Evolutionary conservation across 495 filamentous ascomycete genomes (phyloP), one percentile per base, ranked within the genome.

Genomic region (Lasiosphaeris hirsuta): DNA sequence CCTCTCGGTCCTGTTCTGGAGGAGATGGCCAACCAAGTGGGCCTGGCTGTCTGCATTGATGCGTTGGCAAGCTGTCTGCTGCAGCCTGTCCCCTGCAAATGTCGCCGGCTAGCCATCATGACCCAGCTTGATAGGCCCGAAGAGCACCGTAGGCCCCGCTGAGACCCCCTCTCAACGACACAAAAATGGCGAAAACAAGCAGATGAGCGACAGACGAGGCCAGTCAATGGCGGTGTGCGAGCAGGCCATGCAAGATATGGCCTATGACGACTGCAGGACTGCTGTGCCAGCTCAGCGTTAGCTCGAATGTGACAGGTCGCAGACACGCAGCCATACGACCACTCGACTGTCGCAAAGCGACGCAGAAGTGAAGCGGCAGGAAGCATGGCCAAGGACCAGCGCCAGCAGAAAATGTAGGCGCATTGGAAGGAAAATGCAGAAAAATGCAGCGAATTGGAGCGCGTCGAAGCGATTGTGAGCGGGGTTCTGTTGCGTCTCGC

Each of bases 31-130:
- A 38, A 46, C 52, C 45, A 52, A 66, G 63, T 56, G 65, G 67
- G 51, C 63, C 65, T 58, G 61, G 61, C 38, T 45, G 50, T 58
- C 67, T 72, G 69, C 69, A 72, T 57, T 69, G 69, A 70, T 72
- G 69, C 44, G 69, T 67, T 72, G 69, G 69, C 69, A 70, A 54
- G 61, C 45, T 54, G 56, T 53, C 55, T 30, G 48, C 44, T 66
- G 68, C 68, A 65, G 66, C 68, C 42, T 54, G 59, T 45, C 62
- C 68, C 66, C 62, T 65, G 66, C 57, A 59, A 49, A 38, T 60
- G 64, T 64, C 56, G 63, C 67, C 62, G 58, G 58, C 59, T 63
- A 65, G 61, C 58, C 35, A 41, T 51, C 54, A 62, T 59, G 51
- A 42, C 33, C 39, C 41, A 36, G 56, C 53, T 11, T 69, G 68